These are phyloP conservation scores for Eucalyptus paniculata DNA, from an alignment of 345 rosid species.

Conservation along the genomic window DNA sequence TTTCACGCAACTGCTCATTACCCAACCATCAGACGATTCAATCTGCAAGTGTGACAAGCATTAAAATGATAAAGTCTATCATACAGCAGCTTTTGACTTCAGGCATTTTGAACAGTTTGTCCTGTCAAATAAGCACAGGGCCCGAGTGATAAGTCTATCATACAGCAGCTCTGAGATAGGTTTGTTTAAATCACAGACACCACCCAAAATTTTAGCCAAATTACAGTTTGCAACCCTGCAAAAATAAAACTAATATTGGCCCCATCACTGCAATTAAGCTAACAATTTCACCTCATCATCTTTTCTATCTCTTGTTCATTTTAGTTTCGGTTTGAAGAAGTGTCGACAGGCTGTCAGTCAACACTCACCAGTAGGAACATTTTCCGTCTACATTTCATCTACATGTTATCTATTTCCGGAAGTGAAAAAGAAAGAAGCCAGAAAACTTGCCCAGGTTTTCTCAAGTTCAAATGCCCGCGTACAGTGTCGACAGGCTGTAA, in stretches of 20 bases:
- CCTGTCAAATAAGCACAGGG: not conserved
- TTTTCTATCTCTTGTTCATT: not conserved
- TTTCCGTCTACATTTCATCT: not conserved
- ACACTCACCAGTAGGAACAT: not conserved
- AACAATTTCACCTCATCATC: not conserved
- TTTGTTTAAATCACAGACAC: not conserved
- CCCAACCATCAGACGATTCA: slow-evolving; percentile 17
- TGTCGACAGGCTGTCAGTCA: not conserved
- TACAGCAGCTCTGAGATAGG: not conserved
- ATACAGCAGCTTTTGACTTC: not conserved
- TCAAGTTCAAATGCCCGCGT: not conserved
- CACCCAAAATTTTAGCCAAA: not conserved
- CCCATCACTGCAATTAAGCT: not conserved
- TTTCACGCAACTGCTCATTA: slow-evolving; percentile 74
- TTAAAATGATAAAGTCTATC: not conserved
- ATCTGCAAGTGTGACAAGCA: slow-evolving; percentile 7
- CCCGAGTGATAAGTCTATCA: not conserved
- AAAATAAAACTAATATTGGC: not conserved
- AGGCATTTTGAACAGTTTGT: not conserved
- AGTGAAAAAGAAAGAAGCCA: not conserved
- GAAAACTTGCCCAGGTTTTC: not conserved
- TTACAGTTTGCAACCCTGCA: not conserved
- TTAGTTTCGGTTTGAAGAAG: not conserved
- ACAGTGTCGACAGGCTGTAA: not conserved
- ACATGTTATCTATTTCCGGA: not conserved